These are phyloP conservation scores for Coemansia sp. DNA, from an alignment of 192 early-diverging fungal genomes.

Conservation along the genomic window DNA sequence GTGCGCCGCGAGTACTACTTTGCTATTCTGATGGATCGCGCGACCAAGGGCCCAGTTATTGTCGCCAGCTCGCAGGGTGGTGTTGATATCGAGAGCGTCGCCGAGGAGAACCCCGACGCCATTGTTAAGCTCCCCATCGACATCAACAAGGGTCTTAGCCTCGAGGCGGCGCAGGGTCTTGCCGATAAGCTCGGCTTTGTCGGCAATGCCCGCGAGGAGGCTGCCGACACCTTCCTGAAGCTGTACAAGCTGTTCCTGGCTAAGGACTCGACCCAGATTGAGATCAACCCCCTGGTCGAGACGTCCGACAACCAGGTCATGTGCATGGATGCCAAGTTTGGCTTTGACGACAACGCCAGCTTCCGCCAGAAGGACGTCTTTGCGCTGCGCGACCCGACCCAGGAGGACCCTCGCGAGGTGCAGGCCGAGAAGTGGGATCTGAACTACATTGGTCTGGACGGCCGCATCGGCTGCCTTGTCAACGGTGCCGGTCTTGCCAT, in stretches of 20 bases:
- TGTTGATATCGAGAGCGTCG: slow-evolving; percentile 96
- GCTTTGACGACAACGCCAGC: slow-evolving; percentile 98
- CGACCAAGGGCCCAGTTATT: slow-evolving; percentile 89
- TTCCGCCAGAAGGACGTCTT: slow-evolving; percentile 94
- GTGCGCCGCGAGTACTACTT: slow-evolving; percentile 99
- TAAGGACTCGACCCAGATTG: slow-evolving; percentile 96
- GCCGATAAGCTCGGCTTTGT: slow-evolving; percentile 89
- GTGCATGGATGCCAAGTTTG: slow-evolving; percentile 99
- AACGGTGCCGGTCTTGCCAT: slow-evolving; percentile 99
- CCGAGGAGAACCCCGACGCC: slow-evolving; percentile 92
- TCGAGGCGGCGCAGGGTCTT: slow-evolving; percentile 69
- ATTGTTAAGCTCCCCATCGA: slow-evolving; percentile 91
- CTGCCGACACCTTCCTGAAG: slow-evolving; percentile 85
- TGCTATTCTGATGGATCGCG: slow-evolving; percentile 97
- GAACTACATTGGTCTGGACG: slow-evolving; percentile 99
- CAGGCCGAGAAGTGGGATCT: slow-evolving; percentile 94
- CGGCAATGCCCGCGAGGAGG: slow-evolving; percentile 72
- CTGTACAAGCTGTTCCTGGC: slow-evolving; percentile 96
- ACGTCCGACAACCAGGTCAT: slow-evolving; percentile 81
- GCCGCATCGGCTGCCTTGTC: slow-evolving; percentile 95
- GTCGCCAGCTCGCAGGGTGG: slow-evolving; percentile 97
- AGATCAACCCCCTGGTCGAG: slow-evolving; percentile 99
- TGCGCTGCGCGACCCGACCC: slow-evolving; percentile 82
- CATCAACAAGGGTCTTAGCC: slow-evolving; percentile 77
- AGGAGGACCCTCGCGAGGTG: slow-evolving; percentile 98